Evolutionary conservation across 2,329 filamentous ascomycete genomes (phyloP), one percentile per base, ranked within the genome.

Genomic region (Scedosporium aurantiacum): DNA sequence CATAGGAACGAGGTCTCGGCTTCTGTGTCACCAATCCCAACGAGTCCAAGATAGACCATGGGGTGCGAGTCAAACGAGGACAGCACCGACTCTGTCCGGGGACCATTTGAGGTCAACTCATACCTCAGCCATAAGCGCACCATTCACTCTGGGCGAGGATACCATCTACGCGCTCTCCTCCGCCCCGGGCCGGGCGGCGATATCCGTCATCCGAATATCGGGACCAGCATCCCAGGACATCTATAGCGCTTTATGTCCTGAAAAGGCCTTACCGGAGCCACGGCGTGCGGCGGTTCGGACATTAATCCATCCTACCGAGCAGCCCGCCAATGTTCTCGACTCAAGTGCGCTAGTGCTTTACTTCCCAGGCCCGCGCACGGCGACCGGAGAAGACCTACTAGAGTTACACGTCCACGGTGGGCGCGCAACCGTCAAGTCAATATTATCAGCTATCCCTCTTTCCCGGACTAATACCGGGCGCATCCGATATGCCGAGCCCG

Each of bases 381-480:
- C 90, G 7, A 99, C 94, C 0, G 94, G 94, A 32, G 92, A 97
- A 71, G 91, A 97, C 69, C 80, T 97, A 1, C 81, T 99, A 1
- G 94, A 99, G 71, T 75, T 99, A 4, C 94, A 99, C 68, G 82
- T 97, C n/a, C 94, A 99, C 69, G 94, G 94, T 28, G 93, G 94
- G 0, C 82, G 86, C 2, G 94, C 94, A 2, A 91, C 94, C 5
- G 88, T 97, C 54, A 91, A 89, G 69, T 90, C 93, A 1, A 89
- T 97, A 0, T 79, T 99, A 2, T 76, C 82, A 25, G 91, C 91
- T 4, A 89, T 99, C 62, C 81, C 89, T 0, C 74, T 74, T 52
- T 84, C 80, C 66, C 64, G 16, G 56, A 66, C 60, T 21, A 58
- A 67, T 12, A 12, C 50, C 10, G 63, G 63, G 23, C 68, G 67